Evolutionary conservation across 306 rosid genomes (phyloP).

Genomic region (Adenanthera pavonina): DNA sequence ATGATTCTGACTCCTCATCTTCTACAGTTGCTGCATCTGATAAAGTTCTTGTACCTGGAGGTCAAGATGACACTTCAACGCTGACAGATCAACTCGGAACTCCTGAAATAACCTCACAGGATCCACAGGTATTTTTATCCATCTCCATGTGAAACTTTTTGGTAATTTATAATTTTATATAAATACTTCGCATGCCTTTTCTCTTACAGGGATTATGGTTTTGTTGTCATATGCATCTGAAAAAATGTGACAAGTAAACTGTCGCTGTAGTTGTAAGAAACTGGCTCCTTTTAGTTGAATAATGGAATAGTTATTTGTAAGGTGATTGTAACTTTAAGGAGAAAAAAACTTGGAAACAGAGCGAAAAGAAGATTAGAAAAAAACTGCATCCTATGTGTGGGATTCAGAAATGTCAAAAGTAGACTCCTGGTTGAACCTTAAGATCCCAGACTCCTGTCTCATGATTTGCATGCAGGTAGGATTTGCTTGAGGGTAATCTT

Average conservation of each 20-base stretch:
- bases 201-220: constrained; percentile 5
- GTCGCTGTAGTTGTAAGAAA: not conserved
- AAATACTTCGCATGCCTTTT: constrained; percentile 21
- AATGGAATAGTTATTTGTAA: constrained; percentile 26
- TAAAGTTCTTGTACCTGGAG: constrained; percentile 74
- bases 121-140: constrained; percentile 63
- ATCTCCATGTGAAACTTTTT: constrained; percentile 1
- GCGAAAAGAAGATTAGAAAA: not conserved
- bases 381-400: not conserved
- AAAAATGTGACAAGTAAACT: constrained; percentile 6
- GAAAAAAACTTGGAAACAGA: constrained; percentile 12
- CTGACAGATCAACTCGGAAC: constrained; percentile 60
- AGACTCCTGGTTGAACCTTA: constrained; percentile 7
- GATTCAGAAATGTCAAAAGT: constrained; percentile 2
- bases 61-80: constrained; percentile 60
- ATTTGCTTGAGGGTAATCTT: not conserved
- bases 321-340: constrained; percentile 22
- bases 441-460: not conserved
- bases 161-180: constrained; percentile 5
- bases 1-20: constrained; percentile 72
- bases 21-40: constrained; percentile 67
- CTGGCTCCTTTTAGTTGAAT: constrained; percentile 10
- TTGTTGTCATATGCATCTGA: constrained; percentile 18
- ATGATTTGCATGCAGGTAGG: not conserved
- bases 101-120: constrained; percentile 56